Base-by-base conservation (phyloP, 495 filamentous ascomycete species). In the Annulohypoxylon moriforme region DNA sequence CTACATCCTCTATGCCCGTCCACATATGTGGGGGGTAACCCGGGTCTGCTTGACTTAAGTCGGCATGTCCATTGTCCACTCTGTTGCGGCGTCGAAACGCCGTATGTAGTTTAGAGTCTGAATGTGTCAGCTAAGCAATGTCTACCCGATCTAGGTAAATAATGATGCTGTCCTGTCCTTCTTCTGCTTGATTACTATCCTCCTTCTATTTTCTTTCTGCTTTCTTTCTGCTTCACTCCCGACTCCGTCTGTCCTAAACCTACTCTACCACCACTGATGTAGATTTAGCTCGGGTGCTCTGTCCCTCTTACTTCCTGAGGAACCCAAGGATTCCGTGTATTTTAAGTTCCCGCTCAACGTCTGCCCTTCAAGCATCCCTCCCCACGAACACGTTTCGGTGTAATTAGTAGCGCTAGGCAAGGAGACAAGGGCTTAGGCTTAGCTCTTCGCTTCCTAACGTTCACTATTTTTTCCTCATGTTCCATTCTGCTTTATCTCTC, bases 151-250 rank as follows among this genome's bases (percentile, higher is more conserved):
- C 10, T 34, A 34, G n/a, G 34, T 42, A 49, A 57, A 67, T 70
- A 65, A 52, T 65, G 38, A 40, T 42, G 61, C 29, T 67, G 55
- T 71, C 49, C 60, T 58, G 20, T 47, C 57, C 22, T 31, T 27
- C 40, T 57, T 13, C 40, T 40, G 6, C 27, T 13, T 40, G 11
- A 14, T 40, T 13, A 13, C 13, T 38, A 25, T 24, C 22, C 24
- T 27, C 47, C 5, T 7, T 31, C n/a, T 58, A n/a, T n/a, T 3
- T 38, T 71, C 42, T 31, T 57, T 50, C 60, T 13, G 34, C 27
- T n/a, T 25, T 38, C 47, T 33, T 56, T 70, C 55, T 29, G 7
- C 13, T 60, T 50, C 27, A 27, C 29, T 10, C 44, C 42, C 25
- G 3, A 16, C 29, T 10, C 18, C 34, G 38, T 14, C 49, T n/a